Percentiles rank a stretch among this genome's conserved stretches.
Evolutionary conservation across 345 rosid species (phyloP).

Genomic region (Eucalyptus decipiens): DNA sequence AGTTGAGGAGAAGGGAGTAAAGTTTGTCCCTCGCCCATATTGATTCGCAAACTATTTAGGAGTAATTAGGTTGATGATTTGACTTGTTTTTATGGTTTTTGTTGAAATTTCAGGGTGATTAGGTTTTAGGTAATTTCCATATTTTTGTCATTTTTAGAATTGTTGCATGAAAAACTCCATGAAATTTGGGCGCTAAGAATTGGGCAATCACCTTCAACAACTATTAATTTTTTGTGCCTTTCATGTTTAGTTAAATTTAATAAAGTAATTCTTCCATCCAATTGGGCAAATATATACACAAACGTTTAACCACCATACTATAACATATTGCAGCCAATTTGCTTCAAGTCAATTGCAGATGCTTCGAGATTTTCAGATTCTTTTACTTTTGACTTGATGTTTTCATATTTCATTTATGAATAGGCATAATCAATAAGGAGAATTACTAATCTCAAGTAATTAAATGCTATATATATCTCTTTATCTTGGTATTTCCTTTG

Average conservation of each 20-base stretch:
- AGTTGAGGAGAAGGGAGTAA: neutral
- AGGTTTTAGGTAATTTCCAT: neutral
- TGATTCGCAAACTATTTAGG: neutral
- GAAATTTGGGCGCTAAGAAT: neutral
- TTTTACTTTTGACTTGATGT: too few relatives aligned
- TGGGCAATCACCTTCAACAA: neutral
- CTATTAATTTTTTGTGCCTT: neutral
- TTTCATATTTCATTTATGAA: too few relatives aligned
- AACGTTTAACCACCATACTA: too few relatives aligned
- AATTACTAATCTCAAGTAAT: too few relatives aligned
- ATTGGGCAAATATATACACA: too few relatives aligned
- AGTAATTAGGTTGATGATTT: neutral
- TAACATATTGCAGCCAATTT: too few relatives aligned
- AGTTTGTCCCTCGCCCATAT: neutral
- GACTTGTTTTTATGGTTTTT: neutral
- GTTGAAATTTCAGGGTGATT: neutral
- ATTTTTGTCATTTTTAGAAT: neutral
- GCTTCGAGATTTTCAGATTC: too few relatives aligned
- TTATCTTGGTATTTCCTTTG: too few relatives aligned
- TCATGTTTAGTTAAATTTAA: neutral
- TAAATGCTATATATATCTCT: too few relatives aligned
- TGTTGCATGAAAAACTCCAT: neutral
- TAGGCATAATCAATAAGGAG: too few relatives aligned
- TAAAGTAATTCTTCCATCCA: too few relatives aligned
- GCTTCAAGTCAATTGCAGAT: too few relatives aligned